phyloP scores from a whole-genome alignment of 352 stramenopile genomes.

The Pythium volutum region DNA sequence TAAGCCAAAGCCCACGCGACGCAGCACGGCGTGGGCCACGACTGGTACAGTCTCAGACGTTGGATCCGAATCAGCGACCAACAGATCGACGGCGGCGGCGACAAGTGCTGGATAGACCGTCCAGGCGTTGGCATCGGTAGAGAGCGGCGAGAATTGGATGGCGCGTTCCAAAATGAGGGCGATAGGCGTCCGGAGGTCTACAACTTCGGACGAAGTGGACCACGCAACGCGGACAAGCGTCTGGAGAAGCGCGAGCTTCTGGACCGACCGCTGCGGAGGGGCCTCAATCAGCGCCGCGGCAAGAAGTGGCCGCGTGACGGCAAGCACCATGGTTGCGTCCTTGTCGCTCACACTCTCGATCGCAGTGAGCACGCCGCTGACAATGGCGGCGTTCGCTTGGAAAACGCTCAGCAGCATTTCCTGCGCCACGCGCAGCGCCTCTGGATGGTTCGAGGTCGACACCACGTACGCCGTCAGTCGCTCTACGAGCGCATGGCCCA shows the following conservation, averaged over 20 bases:
- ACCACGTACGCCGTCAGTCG: constrained; percentile 12
- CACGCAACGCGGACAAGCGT: constrained; percentile 42
- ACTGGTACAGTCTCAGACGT: constrained; percentile 11
- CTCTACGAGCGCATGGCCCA: constrained; percentile 41
- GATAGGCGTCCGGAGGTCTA: background rate
- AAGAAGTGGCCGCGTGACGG: constrained; percentile 3
- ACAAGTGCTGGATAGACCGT: constrained; percentile 36
- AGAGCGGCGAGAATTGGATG: constrained; percentile 32
- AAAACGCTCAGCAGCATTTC: constrained; percentile 35
- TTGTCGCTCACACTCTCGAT: constrained; percentile 20
- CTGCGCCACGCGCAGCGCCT: background rate
- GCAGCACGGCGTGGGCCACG: constrained; percentile 24
- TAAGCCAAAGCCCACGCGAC: constrained; percentile 29
- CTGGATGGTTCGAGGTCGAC: background rate
- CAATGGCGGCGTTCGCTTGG: constrained; percentile 35
- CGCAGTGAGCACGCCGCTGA: constrained; percentile 40
- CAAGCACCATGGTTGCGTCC: background rate
- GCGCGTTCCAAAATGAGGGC: constrained; percentile 32
- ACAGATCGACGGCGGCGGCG: constrained; percentile 37
- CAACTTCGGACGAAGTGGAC: background rate
- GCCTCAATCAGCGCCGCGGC: constrained; percentile 8
- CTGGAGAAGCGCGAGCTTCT: constrained; percentile 33
- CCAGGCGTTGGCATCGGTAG: constrained; percentile 17
- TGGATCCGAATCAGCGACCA: constrained; percentile 13
- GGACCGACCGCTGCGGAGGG: background rate